Base-by-base conservation (phyloP, 2,329 filamentous ascomycete genomes). In the Colletotrichum sp. region DNA sequence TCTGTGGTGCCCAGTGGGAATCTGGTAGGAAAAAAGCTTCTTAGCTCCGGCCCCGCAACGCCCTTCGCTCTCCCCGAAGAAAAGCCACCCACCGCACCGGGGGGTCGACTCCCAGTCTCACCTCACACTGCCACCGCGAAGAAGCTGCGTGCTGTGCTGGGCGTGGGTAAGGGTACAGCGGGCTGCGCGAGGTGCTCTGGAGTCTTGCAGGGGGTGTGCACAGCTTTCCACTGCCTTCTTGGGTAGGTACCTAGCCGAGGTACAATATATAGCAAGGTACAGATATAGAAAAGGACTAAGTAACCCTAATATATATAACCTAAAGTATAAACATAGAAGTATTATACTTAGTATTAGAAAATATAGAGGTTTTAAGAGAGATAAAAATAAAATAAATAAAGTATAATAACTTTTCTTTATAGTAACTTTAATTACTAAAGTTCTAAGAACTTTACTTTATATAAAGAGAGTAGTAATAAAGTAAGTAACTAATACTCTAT, bases 1-100 rank as follows among this genome's bases (percentile, higher is more conserved):
- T 24, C 30, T 26, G 10, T 52, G 44, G 44, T 52, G 44, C 44
- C n/a, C n/a, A 52, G 44, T 52, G 49, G 18, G n/a, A 21, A 52
- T 26, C n/a, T 8, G 26, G 26, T n/a, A 12, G 26, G 32, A 8
- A 62, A 66, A 44, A 72, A 63, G 62, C 62, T 63, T 67, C 62
- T 52, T 52, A 52, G 59, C 21, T 55, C 39, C 69, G 62, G 68
- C 72, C 68, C 68, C 62, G 49, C 72, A 71, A 49, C 60, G 52
- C 49, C 44, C 34, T 59, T 74, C 72, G 68, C 68, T 75, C 60
- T 71, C 60, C 15, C 60, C 72, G 72, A 75, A 39, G 21, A 36
- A 34, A 52, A 68, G 28, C 44, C n/a, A 52, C 44, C 44, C n/a
- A 52, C n/a, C 6, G 44, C 39, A n/a, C 39, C 18, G 44, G 44